Evolutionary conservation across 2,329 filamentous ascomycete genomes (phyloP), one percentile per base, ranked within the genome.

Genomic region (Cladophialophora exuberans): DNA sequence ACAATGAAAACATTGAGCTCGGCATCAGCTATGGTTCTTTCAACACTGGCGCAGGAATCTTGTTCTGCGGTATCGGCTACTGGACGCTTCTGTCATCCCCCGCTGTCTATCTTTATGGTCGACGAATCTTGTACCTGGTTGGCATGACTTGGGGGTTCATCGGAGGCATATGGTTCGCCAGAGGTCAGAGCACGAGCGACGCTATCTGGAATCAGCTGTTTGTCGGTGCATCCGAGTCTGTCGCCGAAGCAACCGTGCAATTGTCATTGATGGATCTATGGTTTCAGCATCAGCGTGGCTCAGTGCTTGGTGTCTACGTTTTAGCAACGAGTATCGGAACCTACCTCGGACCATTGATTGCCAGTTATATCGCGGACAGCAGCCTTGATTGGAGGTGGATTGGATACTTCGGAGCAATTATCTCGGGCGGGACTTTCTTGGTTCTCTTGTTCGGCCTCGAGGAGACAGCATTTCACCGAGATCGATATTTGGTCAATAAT

Each of bases 191-290:
- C 18, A 72, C 70, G 1, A 64, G 69, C 13, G 78, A 81, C 53
- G 76, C 78, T 2, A 75, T 83, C 52, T 81, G 78, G 74, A 79
- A 78, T 42, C 81, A 83, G 64, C 71, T 83, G 2, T 83, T 83
- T 51, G 78, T 83, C 2, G 81, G 81, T 13, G 79, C 79, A 2
- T 82, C 80, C 3, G 80, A 83, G 66, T 75, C 79, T 6, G 79
- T 79, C 36, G 80, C 79, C 1, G 81, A 83, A 65, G 80, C 81
- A 0, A 75, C 79, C 25, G 80, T 80, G 5, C 81, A 83, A 62
- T 67, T 82, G n/a, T 82, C 79, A 1, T 69, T 83, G 23, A 78
- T 80, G 6, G 81, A 83, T 60, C 73, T 83, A 25, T 83, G 81
- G 70, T 83, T 79, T 57, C 78, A 82, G 67, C 81, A 83, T 61